A percentile compares a stretch with the other conserved stretches of the same genome.
Conservation (phyloP, 148 eudicot genomes). For the Chenopodium quinoa region DNA sequence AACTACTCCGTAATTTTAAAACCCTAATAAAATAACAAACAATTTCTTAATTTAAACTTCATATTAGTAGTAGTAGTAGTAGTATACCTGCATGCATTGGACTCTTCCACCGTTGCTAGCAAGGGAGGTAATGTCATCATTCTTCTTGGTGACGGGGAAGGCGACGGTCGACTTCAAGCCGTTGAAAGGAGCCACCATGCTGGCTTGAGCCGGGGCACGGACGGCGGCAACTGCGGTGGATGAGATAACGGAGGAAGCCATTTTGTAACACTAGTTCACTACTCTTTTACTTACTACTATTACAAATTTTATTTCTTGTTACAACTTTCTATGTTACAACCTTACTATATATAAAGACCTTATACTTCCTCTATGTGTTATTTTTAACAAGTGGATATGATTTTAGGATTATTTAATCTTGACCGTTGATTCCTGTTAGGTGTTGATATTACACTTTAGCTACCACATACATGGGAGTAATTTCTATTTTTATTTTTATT, state of each 20-base stretch:
- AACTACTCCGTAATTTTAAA: too few relatives aligned
- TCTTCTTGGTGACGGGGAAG: conserved; percentile 43
- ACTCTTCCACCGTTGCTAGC: conserved; percentile 52
- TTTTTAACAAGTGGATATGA: conserved; percentile 6
- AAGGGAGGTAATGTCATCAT: conserved; percentile 33
- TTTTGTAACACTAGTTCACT: not conserved
- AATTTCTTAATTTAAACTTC: not conserved
- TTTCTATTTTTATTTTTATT: not conserved
- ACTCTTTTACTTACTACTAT: not conserved
- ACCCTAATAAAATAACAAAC: not conserved
- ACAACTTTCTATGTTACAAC: conserved; percentile 2
- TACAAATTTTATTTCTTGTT: not conserved
- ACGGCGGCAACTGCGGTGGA: conserved; percentile 34
- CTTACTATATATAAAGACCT: conserved; percentile 31
- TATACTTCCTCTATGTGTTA: not conserved
- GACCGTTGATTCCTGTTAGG: conserved; percentile 33
- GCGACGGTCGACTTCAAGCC: conserved; percentile 34
- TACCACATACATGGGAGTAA: not conserved
- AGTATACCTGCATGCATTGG: conserved; percentile 51
- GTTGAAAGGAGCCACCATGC: conserved; percentile 48
- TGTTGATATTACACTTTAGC: conserved; percentile 19
- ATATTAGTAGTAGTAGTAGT: too few relatives aligned
- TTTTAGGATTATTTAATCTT: conserved; percentile 17
- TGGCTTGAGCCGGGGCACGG: conserved; percentile 40
- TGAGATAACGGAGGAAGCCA: conserved; percentile 38